These are phyloP conservation scores for Penicillium sp. DNA, from an alignment of 2,329 filamentous ascomycete genomes.

Conservation along the genomic window DNA sequence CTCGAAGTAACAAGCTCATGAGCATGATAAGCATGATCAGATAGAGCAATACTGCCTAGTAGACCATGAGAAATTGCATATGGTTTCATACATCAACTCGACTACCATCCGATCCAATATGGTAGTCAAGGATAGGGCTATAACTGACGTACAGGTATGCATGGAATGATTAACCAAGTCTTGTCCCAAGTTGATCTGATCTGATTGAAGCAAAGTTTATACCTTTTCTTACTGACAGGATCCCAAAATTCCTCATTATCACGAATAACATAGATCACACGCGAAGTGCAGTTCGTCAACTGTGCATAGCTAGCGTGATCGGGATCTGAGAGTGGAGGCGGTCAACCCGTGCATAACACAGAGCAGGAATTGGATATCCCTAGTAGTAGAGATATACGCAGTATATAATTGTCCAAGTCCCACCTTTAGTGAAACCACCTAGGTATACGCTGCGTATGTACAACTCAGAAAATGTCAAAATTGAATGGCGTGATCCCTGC, in stretches of 20 bases:
- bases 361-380: not conserved
- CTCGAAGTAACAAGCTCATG: not conserved
- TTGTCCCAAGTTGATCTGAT: no score
- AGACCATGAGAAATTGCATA: not conserved
- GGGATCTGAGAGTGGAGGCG: not conserved
- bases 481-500: constrained; percentile 16
- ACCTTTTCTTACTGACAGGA: not conserved
- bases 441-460: no score
- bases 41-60: not conserved
- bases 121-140: not conserved
- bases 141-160: not conserved
- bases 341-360: not conserved
- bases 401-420: not conserved
- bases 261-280: not conserved
- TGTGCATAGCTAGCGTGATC: not conserved
- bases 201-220: not conserved
- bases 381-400: not conserved
- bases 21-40: not conserved
- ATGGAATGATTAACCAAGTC: not conserved
- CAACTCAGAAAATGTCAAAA: no score
- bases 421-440: no score
- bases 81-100: not conserved
- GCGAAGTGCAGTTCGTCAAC: not conserved
- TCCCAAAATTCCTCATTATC: not conserved
- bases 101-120: no score